Percentiles rank a stretch among this genome's conserved stretches.
phyloP scores from a whole-genome alignment of 176 grass and related monocot species.

The Cenchrus americanus region DNA sequence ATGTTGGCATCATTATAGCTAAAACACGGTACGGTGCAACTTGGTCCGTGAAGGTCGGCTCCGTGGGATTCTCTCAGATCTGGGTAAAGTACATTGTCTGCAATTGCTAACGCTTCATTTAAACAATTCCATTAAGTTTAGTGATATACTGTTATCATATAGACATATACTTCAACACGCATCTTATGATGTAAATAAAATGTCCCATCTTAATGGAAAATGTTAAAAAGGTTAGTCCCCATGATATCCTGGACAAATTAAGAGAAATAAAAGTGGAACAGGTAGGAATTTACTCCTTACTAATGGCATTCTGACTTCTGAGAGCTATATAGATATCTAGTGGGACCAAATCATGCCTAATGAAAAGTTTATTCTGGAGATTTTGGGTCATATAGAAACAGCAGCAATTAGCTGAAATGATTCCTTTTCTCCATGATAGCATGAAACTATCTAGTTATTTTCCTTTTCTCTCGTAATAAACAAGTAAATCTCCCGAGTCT shows the following conservation, averaged over 20 bases:
- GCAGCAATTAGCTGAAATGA: neutral
- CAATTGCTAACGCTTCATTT: neutral
- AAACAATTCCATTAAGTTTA: neutral
- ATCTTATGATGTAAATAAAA: slow-evolving; percentile 11
- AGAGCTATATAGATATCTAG: too few relatives aligned
- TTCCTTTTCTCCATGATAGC: slow-evolving; percentile 6
- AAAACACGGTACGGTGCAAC: slow-evolving; percentile 12
- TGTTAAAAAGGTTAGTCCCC: neutral
- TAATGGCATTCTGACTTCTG: too few relatives aligned
- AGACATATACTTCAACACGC: neutral
- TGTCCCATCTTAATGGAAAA: neutral
- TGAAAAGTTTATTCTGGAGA: neutral
- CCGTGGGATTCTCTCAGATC: slow-evolving; percentile 95
- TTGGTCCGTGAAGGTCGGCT: slow-evolving; percentile 82
- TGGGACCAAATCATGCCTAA: neutral
- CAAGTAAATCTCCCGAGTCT: neutral
- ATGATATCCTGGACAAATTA: neutral
- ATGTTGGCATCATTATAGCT: slow-evolving; percentile 32
- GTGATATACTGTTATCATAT: neutral
- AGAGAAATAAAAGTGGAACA: neutral
- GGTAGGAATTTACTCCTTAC: neutral
- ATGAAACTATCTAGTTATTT: slow-evolving; percentile 13
- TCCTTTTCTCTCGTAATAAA: neutral
- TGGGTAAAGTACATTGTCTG: slow-evolving; percentile 55
- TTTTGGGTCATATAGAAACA: neutral